Evolutionary conservation across 768 basidiomycete genomes (phyloP), one percentile per base, ranked within the genome.

Genomic region (Phylloporus sp.): DNA sequence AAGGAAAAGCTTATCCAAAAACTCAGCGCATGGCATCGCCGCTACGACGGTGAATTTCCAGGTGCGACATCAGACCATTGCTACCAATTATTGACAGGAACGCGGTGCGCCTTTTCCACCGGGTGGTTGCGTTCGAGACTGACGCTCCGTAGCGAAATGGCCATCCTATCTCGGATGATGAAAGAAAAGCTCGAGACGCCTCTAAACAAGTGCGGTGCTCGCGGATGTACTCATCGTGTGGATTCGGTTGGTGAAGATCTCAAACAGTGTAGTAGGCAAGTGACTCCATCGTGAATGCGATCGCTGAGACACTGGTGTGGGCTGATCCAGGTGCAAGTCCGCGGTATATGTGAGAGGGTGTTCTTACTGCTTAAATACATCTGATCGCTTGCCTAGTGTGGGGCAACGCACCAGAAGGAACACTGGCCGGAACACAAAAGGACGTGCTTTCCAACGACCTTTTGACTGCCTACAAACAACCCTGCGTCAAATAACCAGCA

Each of bases 301-400:
- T 13, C 17, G 24, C 32, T 26, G 17, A 9, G 38, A 48, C 22
- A 17, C 27, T 27, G 28, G 32, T 38, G 21, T 28, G 14, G 17
- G 14, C 42, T 26, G 33, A 24, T 11, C 35, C 35, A 74, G 73
- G 49, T 75, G 72, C 53, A 74, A 71, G 50, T 61, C 65, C 4
- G 68, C 65, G 8, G 68, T 72, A 18, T 74, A 74, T 54, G 72
- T 73, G 59, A 66, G 71, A 61, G 21, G 10, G 13, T 44, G 33
- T 28, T 46, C 18, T 29, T 27, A 26, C 15, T 35, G 27, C 18
- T 15, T 17, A 24, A 29, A 35, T 17, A 27, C 35, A 5, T 38
- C 38, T 46, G n/a, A 53, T 48, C 15, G 9, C 27, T 23, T 36
- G 13, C 37, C n/a, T 41, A 72, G 70, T 71, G 69, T 35, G 65